phyloP scores from a whole-genome alignment of 345 rosid species.

The Citrus unshiu region DNA sequence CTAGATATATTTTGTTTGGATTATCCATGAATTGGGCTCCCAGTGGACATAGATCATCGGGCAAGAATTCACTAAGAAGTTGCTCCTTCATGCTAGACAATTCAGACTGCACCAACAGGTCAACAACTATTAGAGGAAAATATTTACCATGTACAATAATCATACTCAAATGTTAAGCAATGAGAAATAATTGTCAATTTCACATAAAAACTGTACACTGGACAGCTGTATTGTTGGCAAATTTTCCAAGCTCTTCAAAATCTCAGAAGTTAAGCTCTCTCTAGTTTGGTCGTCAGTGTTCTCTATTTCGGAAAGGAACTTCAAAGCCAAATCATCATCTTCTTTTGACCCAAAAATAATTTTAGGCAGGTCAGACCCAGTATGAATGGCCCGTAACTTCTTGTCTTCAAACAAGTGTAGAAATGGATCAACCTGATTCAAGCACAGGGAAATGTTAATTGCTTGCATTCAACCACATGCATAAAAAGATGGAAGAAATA shows the following conservation, averaged over 20 bases:
- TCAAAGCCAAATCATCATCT: slow-evolving; percentile 61
- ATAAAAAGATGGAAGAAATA: not conserved
- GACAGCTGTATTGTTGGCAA: slow-evolving; percentile 55
- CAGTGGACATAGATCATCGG: slow-evolving; percentile 81
- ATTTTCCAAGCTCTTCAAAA: slow-evolving; percentile 60
- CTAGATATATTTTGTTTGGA: slow-evolving; percentile 35
- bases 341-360: slow-evolving; percentile 62
- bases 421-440: slow-evolving; percentile 80
- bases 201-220: slow-evolving; percentile 41
- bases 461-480: not conserved
- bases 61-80: slow-evolving; percentile 68
- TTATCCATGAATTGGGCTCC: slow-evolving; percentile 58
- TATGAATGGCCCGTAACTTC: slow-evolving; percentile 59
- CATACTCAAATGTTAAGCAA: not conserved
- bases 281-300: slow-evolving; percentile 52
- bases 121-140: slow-evolving; percentile 4
- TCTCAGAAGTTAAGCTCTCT: slow-evolving; percentile 62
- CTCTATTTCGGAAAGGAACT: slow-evolving; percentile 53
- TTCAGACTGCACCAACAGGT: slow-evolving; percentile 51
- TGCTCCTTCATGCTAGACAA: slow-evolving; percentile 47
- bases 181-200: not conserved
- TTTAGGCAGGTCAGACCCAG: slow-evolving; percentile 26
- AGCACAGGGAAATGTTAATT: slow-evolving; percentile 4
- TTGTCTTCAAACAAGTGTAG: slow-evolving; percentile 68
- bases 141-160: not conserved